phyloP scores from a whole-genome alignment of 192 early-diverging fungal genomes.

The Gonapodya prolifera region DNA sequence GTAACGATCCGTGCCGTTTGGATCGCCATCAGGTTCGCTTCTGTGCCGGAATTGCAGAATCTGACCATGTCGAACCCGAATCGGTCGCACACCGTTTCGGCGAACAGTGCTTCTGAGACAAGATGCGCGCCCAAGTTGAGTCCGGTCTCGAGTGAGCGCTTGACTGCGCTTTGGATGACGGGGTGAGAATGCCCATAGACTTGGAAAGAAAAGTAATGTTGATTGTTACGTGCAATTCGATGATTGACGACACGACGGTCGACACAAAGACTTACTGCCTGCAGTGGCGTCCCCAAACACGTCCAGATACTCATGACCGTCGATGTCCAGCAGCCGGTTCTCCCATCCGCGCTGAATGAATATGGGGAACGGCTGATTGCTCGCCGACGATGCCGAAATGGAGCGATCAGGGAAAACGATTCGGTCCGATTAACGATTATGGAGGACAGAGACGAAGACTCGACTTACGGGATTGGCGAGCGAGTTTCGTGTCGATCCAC shows the following conservation, averaged over 20 bases:
- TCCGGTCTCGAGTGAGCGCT: background rate
- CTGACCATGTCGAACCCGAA: background rate
- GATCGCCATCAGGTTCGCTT: background rate
- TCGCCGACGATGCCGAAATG: no score
- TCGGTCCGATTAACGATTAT: no score
- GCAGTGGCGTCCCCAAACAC: background rate
- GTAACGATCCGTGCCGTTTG: background rate
- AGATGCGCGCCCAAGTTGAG: background rate
- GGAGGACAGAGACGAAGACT: no score
- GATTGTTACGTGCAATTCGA: no score
- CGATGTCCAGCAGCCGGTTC: background rate
- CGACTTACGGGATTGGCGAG: background rate
- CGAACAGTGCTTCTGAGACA: background rate
- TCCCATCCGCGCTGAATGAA: background rate
- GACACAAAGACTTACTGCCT: no score
- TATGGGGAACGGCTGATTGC: background rate
- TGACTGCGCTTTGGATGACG: background rate
- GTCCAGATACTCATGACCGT: background rate
- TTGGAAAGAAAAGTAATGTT: no score
- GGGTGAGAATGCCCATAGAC: background rate
- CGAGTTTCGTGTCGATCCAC: background rate
- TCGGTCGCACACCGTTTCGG: background rate
- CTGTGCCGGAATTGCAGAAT: background rate
- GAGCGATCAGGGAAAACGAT: no score
- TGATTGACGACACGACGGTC: no score